Base-by-base conservation (phyloP, 257 asterid species). In the Agastache rugosa region DNA sequence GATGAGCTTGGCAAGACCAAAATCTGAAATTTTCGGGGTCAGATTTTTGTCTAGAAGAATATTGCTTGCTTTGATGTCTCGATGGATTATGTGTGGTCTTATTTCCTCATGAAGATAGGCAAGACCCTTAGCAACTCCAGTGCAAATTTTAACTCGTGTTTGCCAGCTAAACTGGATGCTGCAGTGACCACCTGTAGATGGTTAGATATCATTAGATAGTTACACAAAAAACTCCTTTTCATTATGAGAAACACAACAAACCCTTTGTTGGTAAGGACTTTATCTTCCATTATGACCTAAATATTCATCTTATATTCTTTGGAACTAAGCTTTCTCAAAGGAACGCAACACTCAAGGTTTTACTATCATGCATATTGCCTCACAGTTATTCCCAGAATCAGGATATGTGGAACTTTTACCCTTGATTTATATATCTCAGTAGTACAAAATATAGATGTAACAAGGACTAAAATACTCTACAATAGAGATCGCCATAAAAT, bases 21-120 rank as follows among this genome's bases (percentile, higher is more conserved):
- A 95, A 87, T 95, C 99, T 16, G 99, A 95, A 66, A 92, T 92
- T 81, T 81, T 95, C 12, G 99, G 98, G 19, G 87, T 89, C 87
- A 89, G 81, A 68, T 89, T 92, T 75, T 78, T 86, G 81, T 88
- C 97, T 0, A 95, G 96, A 70, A 95, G 96, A 79, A 95, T 92
- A 78, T 95, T 92, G 84, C 99, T 92, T 3, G 99, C 98, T 85
- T 95, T 95, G 78, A 95, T 95, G 81, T 95, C 99, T 17, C 99
- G 91, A 79, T 95, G 99, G 73, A 95, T 44, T 61, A 95, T 93
- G 77, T 87, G 91, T 4, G 98, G 99, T 72, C 82, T 87, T 71
- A 89, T 92, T 87, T 95, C 97, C 85, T 95, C 98, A 7, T 95
- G 99, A 71, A 95, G 98, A 83, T 87, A 90, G 42, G 99, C 87